Conservation (phyloP, 1,284 basidiomycete species). For the Pseudozyma tsukubaensis region DNA sequence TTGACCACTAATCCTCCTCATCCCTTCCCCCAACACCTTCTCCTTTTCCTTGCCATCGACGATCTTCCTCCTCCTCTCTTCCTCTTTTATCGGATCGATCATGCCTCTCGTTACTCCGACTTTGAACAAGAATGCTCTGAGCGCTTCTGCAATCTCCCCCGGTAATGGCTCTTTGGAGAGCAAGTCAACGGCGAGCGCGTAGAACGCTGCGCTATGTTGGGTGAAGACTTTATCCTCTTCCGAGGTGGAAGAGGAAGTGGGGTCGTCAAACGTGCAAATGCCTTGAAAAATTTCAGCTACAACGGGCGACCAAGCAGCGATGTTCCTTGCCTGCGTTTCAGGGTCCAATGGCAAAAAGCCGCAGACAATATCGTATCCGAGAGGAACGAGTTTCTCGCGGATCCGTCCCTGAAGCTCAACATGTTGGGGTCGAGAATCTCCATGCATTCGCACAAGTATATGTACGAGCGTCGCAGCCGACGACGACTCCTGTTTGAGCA, state of each 20-base stretch:
- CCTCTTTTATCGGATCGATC: conserved; percentile 42
- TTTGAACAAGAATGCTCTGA: conserved; percentile 52
- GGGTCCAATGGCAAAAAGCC: conserved; percentile 90
- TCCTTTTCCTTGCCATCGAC: conserved; percentile 43
- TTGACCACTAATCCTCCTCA: conserved; percentile 24
- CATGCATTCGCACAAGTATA: conserved; percentile 91
- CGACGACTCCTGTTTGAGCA: conserved; percentile 97
- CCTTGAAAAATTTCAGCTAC: conserved; percentile 92
- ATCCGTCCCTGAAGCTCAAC: conserved; percentile 84
- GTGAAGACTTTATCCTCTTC: conserved; percentile 35
- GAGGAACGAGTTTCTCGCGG: conserved; percentile 88
- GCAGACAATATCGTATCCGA: conserved; percentile 88
- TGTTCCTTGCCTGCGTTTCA: conserved; percentile 94
- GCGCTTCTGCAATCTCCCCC: conserved; percentile 41
- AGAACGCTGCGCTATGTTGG: conserved; percentile 58
- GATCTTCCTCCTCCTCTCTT: conserved; percentile 28
- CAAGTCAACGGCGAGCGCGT: conserved; percentile 64
- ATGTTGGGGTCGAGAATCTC: conserved; percentile 86
- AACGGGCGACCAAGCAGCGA: conserved; percentile 96
- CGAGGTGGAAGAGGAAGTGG: conserved; percentile 58
- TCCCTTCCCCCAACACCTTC: conserved; percentile 31
- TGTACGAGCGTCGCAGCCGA: conserved; percentile 95
- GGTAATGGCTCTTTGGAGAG: conserved; percentile 55
- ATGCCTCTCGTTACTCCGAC: conserved; percentile 54
- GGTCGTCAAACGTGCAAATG: conserved; percentile 85